Evolutionary conservation across 345 rosid genomes (phyloP), one percentile per base, ranked within the genome.

Genomic region (Jatropha curcas): DNA sequence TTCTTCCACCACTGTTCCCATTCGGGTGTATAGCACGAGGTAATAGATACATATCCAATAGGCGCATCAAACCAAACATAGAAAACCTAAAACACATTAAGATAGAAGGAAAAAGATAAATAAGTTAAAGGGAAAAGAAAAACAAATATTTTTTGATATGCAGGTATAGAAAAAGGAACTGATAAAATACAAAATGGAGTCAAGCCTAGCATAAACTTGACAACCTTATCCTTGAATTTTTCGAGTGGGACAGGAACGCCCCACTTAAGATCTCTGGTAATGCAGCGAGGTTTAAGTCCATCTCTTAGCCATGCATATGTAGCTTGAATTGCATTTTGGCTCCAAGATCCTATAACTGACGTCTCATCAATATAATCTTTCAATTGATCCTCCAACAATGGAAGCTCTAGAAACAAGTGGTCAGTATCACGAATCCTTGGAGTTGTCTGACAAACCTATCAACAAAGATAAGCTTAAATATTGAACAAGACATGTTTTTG

Each of bases 41-140:
- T 90, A 80, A 94, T 90, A 31, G 98, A 94, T 63, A 89, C 86
- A 70, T 95, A 95, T 48, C 98, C 98, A 82, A 95, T 90, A 55
- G 99, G 98, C n/a, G 99, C 99, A 84, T 95, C 99, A 82, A 92
- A 95, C 98, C 99, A 95, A 27, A 95, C 98, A 48, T 95, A 95
- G 84, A 92, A 95, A 64, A 95, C 98, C 97, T 94, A 48, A 67
- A 68, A 75, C 67, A 79, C 45, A 73, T n/a, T 31, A 66, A 59
- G 55, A 60, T 51, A 65, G 35, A 57, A 46, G 20, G 10, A 22
- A 20, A 60, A 14, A 58, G 28, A 16, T 45, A 12, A 17, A 5
- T 3, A 34, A 31, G 27, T 43, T 7, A n/a, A n/a, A n/a, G n/a
- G n/a, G n/a, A 46, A 30, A 37, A n/a, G 5, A 61, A 61, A 61